Evolutionary conservation across 495 filamentous ascomycete species (phyloP).

Genomic region (Acidiella bohemica): DNA sequence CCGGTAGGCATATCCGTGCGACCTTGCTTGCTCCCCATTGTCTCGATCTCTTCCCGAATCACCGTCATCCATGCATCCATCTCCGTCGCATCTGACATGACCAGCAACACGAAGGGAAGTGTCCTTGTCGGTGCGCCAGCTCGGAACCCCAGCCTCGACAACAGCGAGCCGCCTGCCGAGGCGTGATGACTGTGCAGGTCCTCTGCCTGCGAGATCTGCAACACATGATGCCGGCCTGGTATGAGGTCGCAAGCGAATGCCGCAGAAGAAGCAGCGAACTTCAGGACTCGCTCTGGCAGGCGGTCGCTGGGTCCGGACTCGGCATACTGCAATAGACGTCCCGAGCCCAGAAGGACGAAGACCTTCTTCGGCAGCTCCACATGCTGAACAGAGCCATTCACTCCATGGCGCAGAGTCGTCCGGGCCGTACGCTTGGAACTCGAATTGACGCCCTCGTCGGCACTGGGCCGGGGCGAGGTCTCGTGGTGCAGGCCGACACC

Average conservation of each 20-base stretch:
- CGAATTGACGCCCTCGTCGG: slow-evolving; percentile 21
- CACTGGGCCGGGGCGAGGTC: slow-evolving; percentile 24
- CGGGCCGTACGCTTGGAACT: slow-evolving; percentile 1
- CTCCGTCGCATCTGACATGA: slow-evolving; percentile 66
- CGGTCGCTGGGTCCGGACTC: slow-evolving; percentile 69
- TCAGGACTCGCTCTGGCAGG: slow-evolving; percentile 74
- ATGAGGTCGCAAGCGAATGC: slow-evolving; percentile 91
- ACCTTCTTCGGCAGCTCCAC: slow-evolving; percentile 73
- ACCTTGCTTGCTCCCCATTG: slow-evolving; percentile 28
- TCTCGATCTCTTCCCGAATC: slow-evolving; percentile 34
- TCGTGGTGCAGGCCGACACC: slow-evolving; percentile 17
- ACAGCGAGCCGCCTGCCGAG: slow-evolving; percentile 45
- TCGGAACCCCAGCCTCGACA: slow-evolving; percentile 58
- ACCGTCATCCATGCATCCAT: slow-evolving; percentile 71
- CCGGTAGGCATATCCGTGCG: neutral
- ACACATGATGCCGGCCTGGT: slow-evolving; percentile 80
- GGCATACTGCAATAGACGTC: slow-evolving; percentile 77
- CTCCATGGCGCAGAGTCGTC: slow-evolving; percentile 30
- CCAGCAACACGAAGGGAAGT: slow-evolving; percentile 58
- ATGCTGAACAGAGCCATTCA: slow-evolving; percentile 48
- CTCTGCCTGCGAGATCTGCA: slow-evolving; percentile 71
- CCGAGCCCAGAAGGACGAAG: slow-evolving; percentile 67
- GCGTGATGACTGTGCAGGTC: slow-evolving; percentile 44
- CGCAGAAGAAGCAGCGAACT: slow-evolving; percentile 69
- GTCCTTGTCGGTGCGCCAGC: slow-evolving; percentile 41